Evolutionary conservation across 768 basidiomycete genomes (phyloP), one percentile per base, ranked within the genome.

Genomic region (Russula sp.): DNA sequence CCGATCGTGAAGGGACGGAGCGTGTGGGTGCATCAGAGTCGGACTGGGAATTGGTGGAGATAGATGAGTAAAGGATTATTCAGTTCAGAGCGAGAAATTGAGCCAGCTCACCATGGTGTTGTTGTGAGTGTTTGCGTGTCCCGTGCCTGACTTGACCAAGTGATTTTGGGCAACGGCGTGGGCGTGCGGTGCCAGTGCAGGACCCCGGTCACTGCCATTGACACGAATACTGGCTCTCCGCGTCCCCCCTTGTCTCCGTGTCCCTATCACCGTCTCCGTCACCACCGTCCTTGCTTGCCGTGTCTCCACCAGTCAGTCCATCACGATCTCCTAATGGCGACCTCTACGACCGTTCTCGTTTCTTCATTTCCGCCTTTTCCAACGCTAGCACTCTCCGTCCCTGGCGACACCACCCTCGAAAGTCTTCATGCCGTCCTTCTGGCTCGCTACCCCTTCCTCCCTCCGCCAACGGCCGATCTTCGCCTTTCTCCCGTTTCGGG

Each of bases 11-110:
- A 67, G 72, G 75, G 74, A 68, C 77, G 67, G 67, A 76, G 77
- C 73, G 77, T 38, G 75, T 59, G 67, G 84, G 77, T 64, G 81
- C 78, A 71, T 92, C 90, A 69, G 90, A 90, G 77, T 92, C 90
- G 67, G 90, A 92, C 90, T 91, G 61, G 11, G 22, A 32, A 6
- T 65, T 11, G 45, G 14, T n/a, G n/a, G n/a, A n/a, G n/a, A 29
- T 25, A 49, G 56, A 63, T 48, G 48, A 35, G 46, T 9, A 5
- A 29, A 42, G 10, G 25, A 29, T 29, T 29, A 29, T 29, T 29
- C 25, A 29, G 25, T 22, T 10, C 2, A 10, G 20, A 47, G 25
- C 13, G 43, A 52, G 10, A 3, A 22, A n/a, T 38, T 29, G 16
- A 5, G 18, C 29, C 11, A 55, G 25, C 61, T 36, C 16, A 63